A percentile compares a stretch with the other conserved stretches of the same genome.
Evolutionary conservation across 169 alveolate species (phyloP).

Genomic region (Cyclospora cayetanensis): DNA sequence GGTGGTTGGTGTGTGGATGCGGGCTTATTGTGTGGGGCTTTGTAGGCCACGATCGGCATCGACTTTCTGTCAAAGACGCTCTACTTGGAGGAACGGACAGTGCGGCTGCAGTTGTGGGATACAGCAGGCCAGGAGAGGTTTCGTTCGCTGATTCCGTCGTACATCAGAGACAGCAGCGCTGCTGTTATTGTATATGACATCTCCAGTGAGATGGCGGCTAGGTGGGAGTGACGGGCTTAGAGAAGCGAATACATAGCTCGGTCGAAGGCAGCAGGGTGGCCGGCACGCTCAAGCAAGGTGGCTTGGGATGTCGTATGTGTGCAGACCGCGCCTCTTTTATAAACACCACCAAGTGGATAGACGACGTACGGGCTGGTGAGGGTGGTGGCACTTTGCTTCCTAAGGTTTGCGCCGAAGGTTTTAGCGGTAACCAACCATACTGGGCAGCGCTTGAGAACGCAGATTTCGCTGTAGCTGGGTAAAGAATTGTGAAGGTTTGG

Average conservation of each 20-base stretch:
- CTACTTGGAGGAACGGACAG: conserved; percentile 94
- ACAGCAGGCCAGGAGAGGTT: conserved; percentile 99
- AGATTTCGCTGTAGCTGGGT: not conserved
- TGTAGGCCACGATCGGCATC: conserved; percentile 94
- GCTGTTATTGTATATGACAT: conserved; percentile 97
- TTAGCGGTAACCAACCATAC: not conserved
- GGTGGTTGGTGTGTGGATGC: too few relatives aligned
- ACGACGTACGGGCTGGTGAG: conserved; percentile 92
- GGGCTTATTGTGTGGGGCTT: not conserved
- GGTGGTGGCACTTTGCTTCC: conserved; percentile 67
- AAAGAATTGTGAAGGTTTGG: not conserved
- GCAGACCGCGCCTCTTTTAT: conserved; percentile 88
- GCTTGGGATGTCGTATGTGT: too few relatives aligned
- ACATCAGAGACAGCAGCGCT: conserved; percentile 96
- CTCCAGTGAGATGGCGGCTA: conserved; percentile 90
- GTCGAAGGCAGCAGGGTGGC: too few relatives aligned
- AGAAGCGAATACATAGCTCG: too few relatives aligned
- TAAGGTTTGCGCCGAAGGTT: not conserved
- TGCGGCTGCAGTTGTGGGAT: conserved; percentile 98
- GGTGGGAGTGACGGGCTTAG: too few relatives aligned
- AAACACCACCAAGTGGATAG: conserved; percentile 95
- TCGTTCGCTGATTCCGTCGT: conserved; percentile 94
- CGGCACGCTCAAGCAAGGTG: too few relatives aligned
- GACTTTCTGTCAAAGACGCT: conserved; percentile 97
- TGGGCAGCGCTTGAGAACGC: not conserved